A percentile compares a stretch with the other conserved stretches of the same genome.
These are phyloP conservation scores for Claviceps maximensis DNA, from an alignment of 2,329 filamentous ascomycete species.

Conservation along the genomic window DNA sequence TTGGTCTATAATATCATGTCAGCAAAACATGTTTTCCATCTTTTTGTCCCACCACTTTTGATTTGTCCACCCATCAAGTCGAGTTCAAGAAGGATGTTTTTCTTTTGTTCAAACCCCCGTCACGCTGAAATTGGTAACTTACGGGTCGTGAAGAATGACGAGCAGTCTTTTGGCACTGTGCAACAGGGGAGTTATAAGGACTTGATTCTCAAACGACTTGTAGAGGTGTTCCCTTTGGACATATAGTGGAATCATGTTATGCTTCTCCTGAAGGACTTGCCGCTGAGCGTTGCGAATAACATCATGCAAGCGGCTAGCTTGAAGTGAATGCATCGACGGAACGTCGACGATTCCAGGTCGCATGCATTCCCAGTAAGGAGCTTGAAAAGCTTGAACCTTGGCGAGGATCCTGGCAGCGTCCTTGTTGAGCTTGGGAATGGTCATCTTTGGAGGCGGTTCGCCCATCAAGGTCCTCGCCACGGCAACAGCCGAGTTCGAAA, in stretches of 20 bases:
- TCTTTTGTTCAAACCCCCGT: too few species aligned
- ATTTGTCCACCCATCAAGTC: neutral
- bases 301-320: conserved; percentile 58
- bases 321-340: conserved; percentile 35
- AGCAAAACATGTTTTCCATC: neutral
- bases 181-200: conserved; percentile 66
- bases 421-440: conserved; percentile 41
- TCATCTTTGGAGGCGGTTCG: conserved; percentile 61
- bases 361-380: conserved; percentile 79
- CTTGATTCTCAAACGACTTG: conserved; percentile 73
- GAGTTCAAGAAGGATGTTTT: neutral
- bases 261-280: conserved; percentile 54
- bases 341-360: conserved; percentile 51
- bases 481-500: conserved; percentile 81
- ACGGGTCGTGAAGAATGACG: conserved; percentile 85
- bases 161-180: conserved; percentile 54
- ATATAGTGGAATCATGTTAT: conserved; percentile 67
- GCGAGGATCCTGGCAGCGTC: conserved; percentile 43
- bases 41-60: too few species aligned
- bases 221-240: conserved; percentile 63
- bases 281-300: conserved; percentile 68
- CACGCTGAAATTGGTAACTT: conserved; percentile 25
- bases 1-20: conserved; percentile 34
- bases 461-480: conserved; percentile 92
- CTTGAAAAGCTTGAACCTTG: conserved; percentile 46